Evolutionary conservation across 1,139 yeast genomes (phyloP).

Genomic region (Meyerozyma carpophila): DNA sequence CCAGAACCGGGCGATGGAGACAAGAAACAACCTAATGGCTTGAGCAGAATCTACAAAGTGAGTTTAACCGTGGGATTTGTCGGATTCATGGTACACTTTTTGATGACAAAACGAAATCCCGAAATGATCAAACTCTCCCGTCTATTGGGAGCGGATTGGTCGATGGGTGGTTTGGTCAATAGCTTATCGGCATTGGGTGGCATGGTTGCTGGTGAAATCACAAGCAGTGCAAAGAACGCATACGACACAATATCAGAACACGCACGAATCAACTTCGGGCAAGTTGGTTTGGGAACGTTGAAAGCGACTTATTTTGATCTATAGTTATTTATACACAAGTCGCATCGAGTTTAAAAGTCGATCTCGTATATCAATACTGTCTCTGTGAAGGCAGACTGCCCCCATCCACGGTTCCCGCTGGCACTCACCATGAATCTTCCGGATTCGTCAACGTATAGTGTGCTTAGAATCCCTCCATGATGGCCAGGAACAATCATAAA

Average conservation of each 20-base stretch:
- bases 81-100: conserved; percentile 34
- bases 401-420: conserved; percentile 95
- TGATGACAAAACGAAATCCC: conserved; percentile 21
- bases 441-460: conserved; percentile 74
- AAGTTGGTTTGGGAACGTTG: conserved; percentile 30
- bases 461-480: conserved; percentile 52
- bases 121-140: conserved; percentile 2
- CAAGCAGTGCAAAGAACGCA: neutral
- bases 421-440: conserved; percentile 86
- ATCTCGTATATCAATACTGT: conserved; percentile 78
- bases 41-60: conserved; percentile 21
- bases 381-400: conserved; percentile 73
- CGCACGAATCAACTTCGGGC: conserved; percentile 11
- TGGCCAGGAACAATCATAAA: conserved; percentile 62
- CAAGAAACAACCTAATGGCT: conserved; percentile 4
- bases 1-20: conserved; percentile 3
- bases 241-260: neutral
- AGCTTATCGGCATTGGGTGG: neutral
- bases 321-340: neutral
- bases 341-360: conserved; percentile 20
- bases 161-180: neutral
- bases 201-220: neutral
- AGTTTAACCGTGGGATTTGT: conserved; percentile 39
- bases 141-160: neutral
- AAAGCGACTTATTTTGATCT: conserved; percentile 20